phyloP scores from a whole-genome alignment of 2,329 filamentous ascomycete species.

The Rugonectria rugulosa region DNA sequence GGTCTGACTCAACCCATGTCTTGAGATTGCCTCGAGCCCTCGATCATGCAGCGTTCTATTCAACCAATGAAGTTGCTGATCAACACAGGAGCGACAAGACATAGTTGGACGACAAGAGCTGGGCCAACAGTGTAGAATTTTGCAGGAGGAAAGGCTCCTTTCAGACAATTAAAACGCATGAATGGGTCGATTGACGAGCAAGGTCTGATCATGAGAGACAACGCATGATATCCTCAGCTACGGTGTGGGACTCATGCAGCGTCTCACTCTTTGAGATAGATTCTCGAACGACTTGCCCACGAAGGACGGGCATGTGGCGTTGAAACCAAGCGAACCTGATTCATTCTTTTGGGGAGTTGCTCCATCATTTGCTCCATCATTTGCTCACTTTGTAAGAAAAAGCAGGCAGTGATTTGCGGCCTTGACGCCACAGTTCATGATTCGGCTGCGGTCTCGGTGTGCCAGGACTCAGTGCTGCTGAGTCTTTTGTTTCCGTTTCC shows the following conservation, averaged over 20 bases:
- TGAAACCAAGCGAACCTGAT: conserved; percentile 24
- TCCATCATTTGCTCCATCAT: background rate
- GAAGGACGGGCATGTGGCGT: conserved; percentile 37
- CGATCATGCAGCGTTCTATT: no score
- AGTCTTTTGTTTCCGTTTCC: conserved; percentile 6
- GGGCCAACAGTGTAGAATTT: no score
- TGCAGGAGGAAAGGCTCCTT: conserved; percentile 5
- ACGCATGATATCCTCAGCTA: conserved; percentile 24
- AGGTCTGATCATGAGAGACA: conserved; percentile 30
- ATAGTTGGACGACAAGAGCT: no score
- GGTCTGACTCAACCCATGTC: background rate
- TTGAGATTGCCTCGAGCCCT: background rate
- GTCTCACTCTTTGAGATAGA: no score
- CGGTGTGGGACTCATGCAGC: conserved; percentile 31
- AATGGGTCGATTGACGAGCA: conserved; percentile 24
- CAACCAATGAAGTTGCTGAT: no score
- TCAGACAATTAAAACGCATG: conserved; percentile 13
- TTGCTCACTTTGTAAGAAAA: background rate
- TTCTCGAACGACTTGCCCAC: conserved; percentile 29
- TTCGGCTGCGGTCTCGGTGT: background rate
- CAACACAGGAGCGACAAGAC: no score
- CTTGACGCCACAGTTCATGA: conserved; percentile 13
- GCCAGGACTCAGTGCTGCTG: no score
- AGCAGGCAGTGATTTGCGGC: conserved; percentile 6
- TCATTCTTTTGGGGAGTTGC: conserved; percentile 12